Percentiles rank a stretch among this genome's conserved stretches.
Evolutionary conservation across 176 grass and related monocot species (phyloP).

Genomic region (Pontederia paniculata): DNA sequence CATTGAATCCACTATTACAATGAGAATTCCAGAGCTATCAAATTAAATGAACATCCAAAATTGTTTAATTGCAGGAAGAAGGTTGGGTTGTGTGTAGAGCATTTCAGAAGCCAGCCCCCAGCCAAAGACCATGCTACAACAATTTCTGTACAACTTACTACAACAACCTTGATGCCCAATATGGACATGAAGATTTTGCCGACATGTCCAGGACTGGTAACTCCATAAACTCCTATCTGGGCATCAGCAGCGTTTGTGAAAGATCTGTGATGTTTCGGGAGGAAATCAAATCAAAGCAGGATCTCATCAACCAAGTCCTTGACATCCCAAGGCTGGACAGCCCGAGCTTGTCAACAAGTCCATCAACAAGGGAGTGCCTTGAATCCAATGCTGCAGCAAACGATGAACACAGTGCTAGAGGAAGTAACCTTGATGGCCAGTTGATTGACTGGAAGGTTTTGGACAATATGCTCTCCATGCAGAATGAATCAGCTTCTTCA

Average conservation of each 20-base stretch:
- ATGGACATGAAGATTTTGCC: neutral
- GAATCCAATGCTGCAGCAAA: neutral
- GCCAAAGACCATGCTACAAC: constrained; percentile 33
- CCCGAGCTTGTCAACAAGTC: constrained; percentile 23
- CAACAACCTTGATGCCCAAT: constrained; percentile 6
- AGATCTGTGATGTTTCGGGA: constrained; percentile 2
- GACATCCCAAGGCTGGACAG: constrained; percentile 36
- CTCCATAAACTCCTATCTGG: constrained; percentile 22
- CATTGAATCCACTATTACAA: neutral
- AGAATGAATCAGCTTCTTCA: constrained; percentile 29
- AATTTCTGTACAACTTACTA: constrained; percentile 24
- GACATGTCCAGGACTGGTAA: constrained; percentile 3
- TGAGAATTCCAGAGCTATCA: neutral
- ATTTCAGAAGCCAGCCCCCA: constrained; percentile 48
- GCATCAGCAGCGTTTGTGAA: constrained; percentile 1
- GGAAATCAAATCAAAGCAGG: constrained; percentile 26
- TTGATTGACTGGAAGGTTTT: constrained; percentile 54
- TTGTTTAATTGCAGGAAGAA: constrained; percentile 47
- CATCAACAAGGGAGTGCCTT: constrained; percentile 12
- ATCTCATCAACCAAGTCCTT: constrained; percentile 19
- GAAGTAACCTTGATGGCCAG: neutral
- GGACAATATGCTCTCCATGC: constrained; percentile 43
- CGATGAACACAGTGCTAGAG: constrained; percentile 5
- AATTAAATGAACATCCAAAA: neutral
- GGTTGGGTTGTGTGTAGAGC: constrained; percentile 96